Evolutionary conservation across 352 stramenopile genomes (phyloP).

Genomic region (Phytopythium ostracodes): DNA sequence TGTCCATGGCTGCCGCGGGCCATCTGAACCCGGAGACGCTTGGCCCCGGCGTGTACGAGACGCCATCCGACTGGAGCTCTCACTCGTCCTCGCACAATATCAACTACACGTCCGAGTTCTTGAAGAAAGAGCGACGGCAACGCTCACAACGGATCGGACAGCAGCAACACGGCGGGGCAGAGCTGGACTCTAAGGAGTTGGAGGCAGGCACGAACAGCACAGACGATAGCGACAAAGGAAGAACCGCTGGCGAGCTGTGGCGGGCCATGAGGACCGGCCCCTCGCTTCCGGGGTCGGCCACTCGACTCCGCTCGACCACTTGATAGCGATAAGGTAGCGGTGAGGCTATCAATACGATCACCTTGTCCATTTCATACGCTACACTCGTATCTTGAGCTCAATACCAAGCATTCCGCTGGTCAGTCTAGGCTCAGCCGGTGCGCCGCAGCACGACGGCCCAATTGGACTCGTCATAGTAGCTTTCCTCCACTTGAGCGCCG

Average conservation of each 20-base stretch:
- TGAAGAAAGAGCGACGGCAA: slow-evolving; percentile 14
- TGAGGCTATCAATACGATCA: not conserved
- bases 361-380: not conserved
- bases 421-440: slow-evolving; percentile 42
- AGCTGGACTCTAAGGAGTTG: no score
- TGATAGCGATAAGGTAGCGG: no score
- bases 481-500: slow-evolving; percentile 58
- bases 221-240: not conserved
- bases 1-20: slow-evolving; percentile 42
- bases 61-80: slow-evolving; percentile 14
- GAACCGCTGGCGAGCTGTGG: slow-evolving; percentile 23
- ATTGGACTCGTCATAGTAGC: slow-evolving; percentile 86
- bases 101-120: slow-evolving; percentile 20
- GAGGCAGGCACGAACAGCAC: not conserved
- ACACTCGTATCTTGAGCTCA: no score
- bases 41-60: slow-evolving; percentile 31
- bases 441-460: slow-evolving; percentile 79
- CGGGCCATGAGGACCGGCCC: slow-evolving; percentile 24
- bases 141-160: slow-evolving; percentile 8
- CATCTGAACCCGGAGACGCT: slow-evolving; percentile 33
- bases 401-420: no score
- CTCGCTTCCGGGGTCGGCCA: slow-evolving; percentile 8
- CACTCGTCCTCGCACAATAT: slow-evolving; percentile 34
- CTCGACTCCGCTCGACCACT: no score
- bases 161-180: not conserved